These are phyloP conservation scores for Pugionium cornutum DNA, from an alignment of 345 rosid genomes.

Conservation along the genomic window DNA sequence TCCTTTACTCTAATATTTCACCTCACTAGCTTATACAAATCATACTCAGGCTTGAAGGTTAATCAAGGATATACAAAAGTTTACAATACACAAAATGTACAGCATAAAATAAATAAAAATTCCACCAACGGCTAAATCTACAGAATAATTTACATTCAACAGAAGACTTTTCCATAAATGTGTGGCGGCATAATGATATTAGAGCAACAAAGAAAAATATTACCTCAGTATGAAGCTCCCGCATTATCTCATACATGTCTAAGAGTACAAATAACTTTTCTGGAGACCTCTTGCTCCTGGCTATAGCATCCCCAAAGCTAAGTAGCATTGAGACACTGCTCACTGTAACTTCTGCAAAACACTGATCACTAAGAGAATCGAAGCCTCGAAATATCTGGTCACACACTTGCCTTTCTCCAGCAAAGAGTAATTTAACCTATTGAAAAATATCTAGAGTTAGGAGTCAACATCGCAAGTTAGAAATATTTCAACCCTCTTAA, in stretches of 20 bases:
- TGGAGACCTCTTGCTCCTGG: conserved; percentile 95
- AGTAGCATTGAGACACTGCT: conserved; percentile 87
- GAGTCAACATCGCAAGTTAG: conserved; percentile 7
- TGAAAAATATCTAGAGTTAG: conserved; percentile 22
- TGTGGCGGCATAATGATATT: conserved; percentile 1
- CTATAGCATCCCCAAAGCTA: conserved; percentile 99
- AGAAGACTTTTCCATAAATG: not conserved
- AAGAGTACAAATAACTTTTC: conserved; percentile 97
- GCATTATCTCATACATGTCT: conserved; percentile 98
- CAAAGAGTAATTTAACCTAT: conserved; percentile 93
- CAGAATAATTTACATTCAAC: conserved; percentile 5
- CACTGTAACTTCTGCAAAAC: conserved; percentile 82
- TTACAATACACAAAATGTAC: not conserved
- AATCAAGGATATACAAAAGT: conserved; percentile 1
- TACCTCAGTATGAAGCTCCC: conserved; percentile 97
- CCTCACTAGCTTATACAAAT: conserved; percentile 7
- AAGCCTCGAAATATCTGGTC: conserved; percentile 88
- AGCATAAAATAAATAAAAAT: conserved; percentile 9
- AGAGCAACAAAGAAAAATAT: conserved; percentile 19
- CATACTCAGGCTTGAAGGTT: conserved; percentile 7
- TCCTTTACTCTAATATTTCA: not conserved
- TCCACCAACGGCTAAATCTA: conserved; percentile 14
- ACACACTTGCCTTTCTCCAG: conserved; percentile 90
- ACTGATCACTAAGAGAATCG: conserved; percentile 86
- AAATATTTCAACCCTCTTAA: not conserved